These are phyloP conservation scores for Cicer yamashitae DNA, from an alignment of 306 rosid species.

Conservation along the genomic window DNA sequence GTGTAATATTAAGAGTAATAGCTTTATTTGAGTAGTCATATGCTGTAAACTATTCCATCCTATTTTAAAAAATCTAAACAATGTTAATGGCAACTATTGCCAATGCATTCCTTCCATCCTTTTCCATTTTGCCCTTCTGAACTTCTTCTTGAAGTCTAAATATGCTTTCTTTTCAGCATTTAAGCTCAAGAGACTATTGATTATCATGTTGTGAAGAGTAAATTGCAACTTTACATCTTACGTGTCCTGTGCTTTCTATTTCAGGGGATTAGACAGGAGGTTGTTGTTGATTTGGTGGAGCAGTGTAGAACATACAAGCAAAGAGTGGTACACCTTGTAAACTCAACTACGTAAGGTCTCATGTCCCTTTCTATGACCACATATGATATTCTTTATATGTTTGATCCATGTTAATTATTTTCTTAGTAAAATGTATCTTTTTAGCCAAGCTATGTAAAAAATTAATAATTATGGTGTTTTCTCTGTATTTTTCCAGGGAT, in stretches of 20 bases:
- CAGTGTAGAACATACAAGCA: constrained; percentile 94
- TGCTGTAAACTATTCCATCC: background rate
- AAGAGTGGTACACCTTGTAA: constrained; percentile 98
- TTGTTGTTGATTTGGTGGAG: constrained; percentile 90
- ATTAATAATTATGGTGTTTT: constrained; percentile 1
- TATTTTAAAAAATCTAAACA: constrained; percentile 16
- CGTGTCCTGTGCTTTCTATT: constrained; percentile 34
- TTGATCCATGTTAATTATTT: constrained; percentile 3
- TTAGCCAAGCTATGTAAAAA: background rate
- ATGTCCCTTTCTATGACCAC: constrained; percentile 23
- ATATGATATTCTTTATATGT: constrained; percentile 13
- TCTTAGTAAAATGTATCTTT: constrained; percentile 7
- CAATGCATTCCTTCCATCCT: background rate
- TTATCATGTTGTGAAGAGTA: constrained; percentile 26
- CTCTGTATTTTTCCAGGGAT: constrained; percentile 59
- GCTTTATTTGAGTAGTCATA: background rate
- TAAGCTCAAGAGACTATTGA: constrained; percentile 8
- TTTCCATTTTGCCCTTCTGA: constrained; percentile 13
- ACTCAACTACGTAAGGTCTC: constrained; percentile 85
- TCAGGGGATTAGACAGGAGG: constrained; percentile 95
- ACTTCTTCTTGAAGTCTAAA: constrained; percentile 23
- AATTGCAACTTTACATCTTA: constrained; percentile 19
- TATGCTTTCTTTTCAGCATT: constrained; percentile 21
- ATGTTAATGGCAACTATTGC: background rate
- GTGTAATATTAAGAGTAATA: background rate